phyloP scores from a whole-genome alignment of 805 yeast genomes.

The Spathaspora arborariae region DNA sequence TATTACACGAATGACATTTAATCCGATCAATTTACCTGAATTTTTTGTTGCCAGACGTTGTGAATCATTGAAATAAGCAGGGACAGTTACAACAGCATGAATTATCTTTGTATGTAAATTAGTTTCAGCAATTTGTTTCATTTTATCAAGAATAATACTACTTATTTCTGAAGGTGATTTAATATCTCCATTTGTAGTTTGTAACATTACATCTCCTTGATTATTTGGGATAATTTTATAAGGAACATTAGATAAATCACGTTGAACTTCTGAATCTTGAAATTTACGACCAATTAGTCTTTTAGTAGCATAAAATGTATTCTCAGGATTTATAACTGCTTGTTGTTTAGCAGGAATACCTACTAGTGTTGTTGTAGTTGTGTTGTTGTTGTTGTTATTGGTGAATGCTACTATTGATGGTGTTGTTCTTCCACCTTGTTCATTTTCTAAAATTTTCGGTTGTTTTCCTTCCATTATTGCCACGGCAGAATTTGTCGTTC shows the following conservation, averaged over 20 bases:
- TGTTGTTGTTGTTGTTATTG: conserved; percentile 19
- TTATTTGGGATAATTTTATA: conserved; percentile 55
- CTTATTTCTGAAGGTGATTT: conserved; percentile 72
- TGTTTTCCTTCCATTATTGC: conserved; percentile 66
- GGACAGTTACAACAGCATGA: conserved; percentile 81
- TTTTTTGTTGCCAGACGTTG: conserved; percentile 82
- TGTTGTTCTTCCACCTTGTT: conserved; percentile 75
- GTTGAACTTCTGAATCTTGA: conserved; percentile 65
- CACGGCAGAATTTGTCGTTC: conserved; percentile 85
- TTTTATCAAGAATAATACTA: conserved; percentile 57
- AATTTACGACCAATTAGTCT: conserved; percentile 73
- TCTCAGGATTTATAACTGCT: conserved; percentile 68
- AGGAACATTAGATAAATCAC: conserved; percentile 60
- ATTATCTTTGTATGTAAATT: conserved; percentile 44
- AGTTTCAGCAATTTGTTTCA: conserved; percentile 63
- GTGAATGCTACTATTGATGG: conserved; percentile 72
- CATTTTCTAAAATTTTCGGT: conserved; percentile 68
- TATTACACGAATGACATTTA: conserved; percentile 69
- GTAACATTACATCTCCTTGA: conserved; percentile 71
- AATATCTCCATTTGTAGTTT: conserved; percentile 40
- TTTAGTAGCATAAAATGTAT: conserved; percentile 80
- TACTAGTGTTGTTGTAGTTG: too few species aligned
- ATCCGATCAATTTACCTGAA: conserved; percentile 73
- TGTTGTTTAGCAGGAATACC: conserved; percentile 78
- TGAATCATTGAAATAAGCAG: conserved; percentile 76